These are phyloP conservation scores for Strigomonas culicis DNA, from an alignment of 208 protist genomes.

Conservation along the genomic window DNA sequence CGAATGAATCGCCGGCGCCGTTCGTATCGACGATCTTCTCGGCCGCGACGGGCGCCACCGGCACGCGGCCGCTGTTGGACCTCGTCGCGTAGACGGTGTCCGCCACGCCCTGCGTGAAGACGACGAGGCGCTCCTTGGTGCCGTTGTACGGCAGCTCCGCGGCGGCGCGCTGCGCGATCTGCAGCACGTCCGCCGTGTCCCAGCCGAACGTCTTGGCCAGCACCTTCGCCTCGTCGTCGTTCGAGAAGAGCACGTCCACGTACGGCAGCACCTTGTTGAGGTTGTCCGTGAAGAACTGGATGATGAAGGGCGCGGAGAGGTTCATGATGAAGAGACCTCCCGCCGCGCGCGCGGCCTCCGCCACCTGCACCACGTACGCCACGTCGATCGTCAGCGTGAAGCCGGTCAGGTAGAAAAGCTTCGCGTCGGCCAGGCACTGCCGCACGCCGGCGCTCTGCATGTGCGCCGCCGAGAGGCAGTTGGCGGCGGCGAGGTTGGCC, in stretches of 20 bases:
- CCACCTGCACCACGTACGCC: slow-evolving; percentile 87
- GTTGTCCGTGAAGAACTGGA: slow-evolving; percentile 93
- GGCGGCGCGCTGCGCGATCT: slow-evolving; percentile 73
- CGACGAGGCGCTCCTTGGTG: slow-evolving; percentile 77
- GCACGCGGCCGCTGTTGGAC: slow-evolving; percentile 29
- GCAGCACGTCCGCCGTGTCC: slow-evolving; percentile 57
- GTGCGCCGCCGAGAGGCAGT: slow-evolving; percentile 93
- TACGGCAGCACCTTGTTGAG: slow-evolving; percentile 90
- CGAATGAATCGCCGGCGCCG: slow-evolving; percentile 97
- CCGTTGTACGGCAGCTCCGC: slow-evolving; percentile 84
- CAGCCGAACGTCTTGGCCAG: slow-evolving; percentile 78
- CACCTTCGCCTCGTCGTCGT: slow-evolving; percentile 93
- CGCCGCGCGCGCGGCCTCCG: slow-evolving; percentile 78
- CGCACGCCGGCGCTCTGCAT: slow-evolving; percentile 65
- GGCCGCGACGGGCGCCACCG: slow-evolving; percentile 57
- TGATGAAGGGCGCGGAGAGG: slow-evolving; percentile 96
- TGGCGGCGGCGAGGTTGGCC: slow-evolving; percentile 97
- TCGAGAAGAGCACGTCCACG: slow-evolving; percentile 95
- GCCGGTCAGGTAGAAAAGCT: slow-evolving; percentile 92
- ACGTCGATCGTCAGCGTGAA: slow-evolving; percentile 96
- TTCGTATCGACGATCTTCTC: slow-evolving; percentile 97
- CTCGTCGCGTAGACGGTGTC: slow-evolving; percentile 81
- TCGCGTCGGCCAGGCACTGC: slow-evolving; percentile 38
- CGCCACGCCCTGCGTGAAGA: slow-evolving; percentile 95
- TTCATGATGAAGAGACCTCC: slow-evolving; percentile 94